Percentiles rank a stretch among this genome's conserved stretches.
These are phyloP conservation scores for Colletotrichum spaethianum DNA, from an alignment of 2,329 filamentous ascomycete species.

Conservation along the genomic window DNA sequence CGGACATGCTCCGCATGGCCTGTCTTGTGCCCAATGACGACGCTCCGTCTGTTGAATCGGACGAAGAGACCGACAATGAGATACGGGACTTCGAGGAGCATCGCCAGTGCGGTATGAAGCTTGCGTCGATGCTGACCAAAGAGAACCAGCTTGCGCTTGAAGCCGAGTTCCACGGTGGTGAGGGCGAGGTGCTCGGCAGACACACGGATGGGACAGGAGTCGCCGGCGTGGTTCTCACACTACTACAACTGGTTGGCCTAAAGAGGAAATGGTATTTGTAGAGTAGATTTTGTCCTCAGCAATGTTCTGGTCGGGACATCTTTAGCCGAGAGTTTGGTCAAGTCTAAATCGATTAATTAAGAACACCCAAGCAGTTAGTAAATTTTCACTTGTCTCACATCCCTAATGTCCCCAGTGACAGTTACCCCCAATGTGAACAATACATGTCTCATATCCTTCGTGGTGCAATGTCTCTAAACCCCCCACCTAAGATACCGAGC, in stretches of 20 bases:
- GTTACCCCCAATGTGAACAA: too few relatives aligned
- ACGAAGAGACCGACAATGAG: not conserved
- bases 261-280: slow-evolving; percentile 49
- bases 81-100: slow-evolving; percentile 50
- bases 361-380: not conserved
- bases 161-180: slow-evolving; percentile 47
- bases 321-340: not conserved
- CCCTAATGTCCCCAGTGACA: not conserved
- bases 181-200: slow-evolving; percentile 52
- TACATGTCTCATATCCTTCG: not conserved
- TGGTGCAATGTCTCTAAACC: not conserved
- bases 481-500: not conserved
- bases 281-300: not conserved
- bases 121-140: slow-evolving; percentile 47
- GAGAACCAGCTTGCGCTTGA: slow-evolving; percentile 50
- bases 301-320: too few relatives aligned
- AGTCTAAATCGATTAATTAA: too few relatives aligned
- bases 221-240: slow-evolving; percentile 51
- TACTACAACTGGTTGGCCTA: slow-evolving; percentile 51
- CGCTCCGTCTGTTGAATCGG: slow-evolving; percentile 30
- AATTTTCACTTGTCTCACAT: not conserved
- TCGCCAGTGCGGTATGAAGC: slow-evolving; percentile 51
- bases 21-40: slow-evolving; percentile 68
- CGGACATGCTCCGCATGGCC: slow-evolving; percentile 71
- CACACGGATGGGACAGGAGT: slow-evolving; percentile 54